Evolutionary conservation across 2,329 filamentous ascomycete species (phyloP), one percentile per base, ranked within the genome.

Genomic region (Metarhizium rileyi): DNA sequence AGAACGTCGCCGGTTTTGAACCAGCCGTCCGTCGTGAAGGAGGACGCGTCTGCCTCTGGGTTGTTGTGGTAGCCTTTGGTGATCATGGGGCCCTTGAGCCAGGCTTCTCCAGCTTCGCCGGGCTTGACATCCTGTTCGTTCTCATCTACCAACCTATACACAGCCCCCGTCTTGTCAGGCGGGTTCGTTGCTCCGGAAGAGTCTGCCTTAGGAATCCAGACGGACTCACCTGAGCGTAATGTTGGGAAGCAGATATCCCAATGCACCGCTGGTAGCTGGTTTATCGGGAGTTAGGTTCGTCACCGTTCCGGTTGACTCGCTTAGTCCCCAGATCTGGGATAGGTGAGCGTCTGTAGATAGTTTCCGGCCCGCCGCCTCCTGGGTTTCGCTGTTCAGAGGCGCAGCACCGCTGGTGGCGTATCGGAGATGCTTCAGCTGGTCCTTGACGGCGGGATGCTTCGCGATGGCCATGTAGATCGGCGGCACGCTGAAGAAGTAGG

Each of bases 1-100:
- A 87, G 84, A 4, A 91, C 78, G 59, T 94, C 88, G 0, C 87
- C 88, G 0, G 87, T 90, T 59, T 84, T 84, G 72, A 91, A 90
- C 73, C 84, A 94, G 4, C 68, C 70, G 22, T 70, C 64, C 3
- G 44, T 9, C 0, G 61, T 63, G 49, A 88, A 77, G 0, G 83
- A 77, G 46, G 81, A 76, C 1, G 66, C 68, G 1, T 84, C 88
- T 0, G 80, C 84, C 54, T 79, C 71, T 0, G 76, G 71, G 55
- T 90, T 89, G 56, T 83, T 82, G 55, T 81, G 73, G 58, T 88
- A 90, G 7, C 84, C 86, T 64, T 80, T 78, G 57, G 84, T 86
- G 20, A 88, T 70, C 54, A 87, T 84, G 0, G 85, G 84, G 0
- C 87, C 86, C 47, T 81, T 80, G 41, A 88, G 72, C 70, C 83